Evolutionary conservation across 345 rosid species (phyloP), one percentile per base, ranked within the genome.

Genomic region (Ricinus communis): DNA sequence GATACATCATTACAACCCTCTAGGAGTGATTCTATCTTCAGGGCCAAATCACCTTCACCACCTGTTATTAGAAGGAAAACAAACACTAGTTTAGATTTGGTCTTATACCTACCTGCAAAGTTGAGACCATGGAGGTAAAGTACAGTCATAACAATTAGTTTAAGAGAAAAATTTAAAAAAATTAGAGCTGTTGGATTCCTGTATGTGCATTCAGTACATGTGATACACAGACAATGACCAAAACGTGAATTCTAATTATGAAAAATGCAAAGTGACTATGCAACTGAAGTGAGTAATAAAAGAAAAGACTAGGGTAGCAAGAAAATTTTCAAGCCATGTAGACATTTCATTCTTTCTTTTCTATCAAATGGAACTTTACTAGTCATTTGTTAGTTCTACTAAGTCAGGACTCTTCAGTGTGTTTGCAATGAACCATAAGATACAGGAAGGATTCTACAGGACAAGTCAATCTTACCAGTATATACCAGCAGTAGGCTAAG

Each of bases 21-120:
- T 7, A 85, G 78, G 50, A 87, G 49, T 60, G 79, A 72, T 62
- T 86, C 81, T 65, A 88, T 43, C 66, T 88, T 87, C 72, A 85
- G 41, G 54, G 78, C 84, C 59, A 81, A 72, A 74, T 79, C 75
- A 74, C 82, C 91, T 78, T 75, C 76, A 19, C 81, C 83, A 41
- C 81, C 85, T 83, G 69, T 31, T 5, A 31, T 19, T 12, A 28
- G 45, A 50, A 53, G 30, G 14, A 74, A 19, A 55, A 8, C 18
- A 8, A 53, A 36, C 21, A 33, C 15, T 21, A 49, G 9, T 45
- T 30, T 36, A 18, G 62, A 27, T 40, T 45, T 28, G 27, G 49
- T 61, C 8, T 19, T 41, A 27, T 21, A 18, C 47, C 27, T 41
- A 5, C 30, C 8, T 54, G 13, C 43, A 62, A 60, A 53, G 6